Percentiles rank a stretch among this genome's conserved stretches.
phyloP scores from a whole-genome alignment of 345 rosid species.

The Corchorus olitorius region DNA sequence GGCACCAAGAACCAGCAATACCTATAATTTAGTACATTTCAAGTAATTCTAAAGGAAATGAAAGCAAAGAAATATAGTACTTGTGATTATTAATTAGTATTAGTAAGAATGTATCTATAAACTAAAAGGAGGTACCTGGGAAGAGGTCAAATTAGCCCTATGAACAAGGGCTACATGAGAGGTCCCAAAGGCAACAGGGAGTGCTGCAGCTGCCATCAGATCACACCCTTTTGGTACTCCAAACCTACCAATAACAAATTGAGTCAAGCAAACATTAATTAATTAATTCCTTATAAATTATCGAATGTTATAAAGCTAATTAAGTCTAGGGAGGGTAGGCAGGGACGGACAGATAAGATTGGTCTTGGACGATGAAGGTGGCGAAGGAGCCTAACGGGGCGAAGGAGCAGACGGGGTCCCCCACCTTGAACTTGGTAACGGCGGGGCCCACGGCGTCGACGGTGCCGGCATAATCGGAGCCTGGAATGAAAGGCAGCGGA shows the following conservation, averaged over 20 bases:
- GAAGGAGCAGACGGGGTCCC: slow-evolving; percentile 77
- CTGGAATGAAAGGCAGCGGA: slow-evolving; percentile 83
- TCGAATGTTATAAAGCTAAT: background rate
- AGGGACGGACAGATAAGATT: slow-evolving; percentile 52
- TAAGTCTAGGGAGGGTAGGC: no score
- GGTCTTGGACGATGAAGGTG: slow-evolving; percentile 77
- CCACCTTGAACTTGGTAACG: slow-evolving; percentile 68
- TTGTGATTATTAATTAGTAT: background rate
- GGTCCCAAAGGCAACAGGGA: slow-evolving; percentile 95
- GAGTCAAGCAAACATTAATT: background rate
- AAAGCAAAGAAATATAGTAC: background rate
- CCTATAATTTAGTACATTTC: slow-evolving; percentile 39
- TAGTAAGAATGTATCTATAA: background rate
- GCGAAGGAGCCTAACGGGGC: slow-evolving; percentile 76
- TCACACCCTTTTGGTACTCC: slow-evolving; percentile 82
- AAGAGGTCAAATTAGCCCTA: slow-evolving; percentile 68
- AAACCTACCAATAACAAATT: slow-evolving; percentile 36
- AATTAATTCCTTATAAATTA: background rate
- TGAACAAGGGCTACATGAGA: slow-evolving; percentile 93
- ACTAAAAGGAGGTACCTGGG: slow-evolving; percentile 47
- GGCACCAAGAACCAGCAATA: slow-evolving; percentile 88
- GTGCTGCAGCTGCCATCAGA: slow-evolving; percentile 80
- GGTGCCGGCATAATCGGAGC: slow-evolving; percentile 86
- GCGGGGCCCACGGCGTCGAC: slow-evolving; percentile 64
- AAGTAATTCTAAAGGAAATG: background rate